Evolutionary conservation across 768 basidiomycete species (phyloP).

Genomic region (Cubamyces lactineus): DNA sequence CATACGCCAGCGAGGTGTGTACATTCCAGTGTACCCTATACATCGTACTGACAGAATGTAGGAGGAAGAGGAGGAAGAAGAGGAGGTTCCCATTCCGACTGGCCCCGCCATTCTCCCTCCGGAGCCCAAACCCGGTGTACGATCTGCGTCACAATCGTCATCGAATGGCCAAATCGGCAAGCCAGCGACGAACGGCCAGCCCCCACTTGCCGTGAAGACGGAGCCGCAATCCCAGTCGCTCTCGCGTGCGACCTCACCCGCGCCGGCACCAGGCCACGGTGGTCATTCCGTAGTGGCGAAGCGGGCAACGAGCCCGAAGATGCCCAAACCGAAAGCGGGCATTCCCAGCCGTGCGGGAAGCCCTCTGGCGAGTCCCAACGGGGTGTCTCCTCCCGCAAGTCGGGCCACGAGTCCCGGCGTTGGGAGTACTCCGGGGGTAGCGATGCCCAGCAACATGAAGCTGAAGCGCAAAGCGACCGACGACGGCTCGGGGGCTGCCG

Average conservation of each 20-base stretch:
- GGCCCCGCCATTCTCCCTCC: conserved; percentile 50
- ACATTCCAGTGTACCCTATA: not conserved
- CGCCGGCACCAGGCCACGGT: conserved; percentile 55
- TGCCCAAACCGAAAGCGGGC: conserved; percentile 56
- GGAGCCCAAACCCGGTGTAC: conserved; percentile 52
- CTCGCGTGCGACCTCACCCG: conserved; percentile 65
- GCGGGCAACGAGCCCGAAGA: conserved; percentile 83
- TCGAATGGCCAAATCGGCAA: conserved; percentile 34
- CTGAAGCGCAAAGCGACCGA: conserved; percentile 67
- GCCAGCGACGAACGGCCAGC: conserved; percentile 40
- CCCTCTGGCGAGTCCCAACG: conserved; percentile 49
- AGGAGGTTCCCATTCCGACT: conserved; percentile 53
- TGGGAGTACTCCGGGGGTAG: conserved; percentile 14
- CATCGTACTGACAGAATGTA: conserved; percentile 31
- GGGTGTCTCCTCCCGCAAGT: conserved; percentile 40
- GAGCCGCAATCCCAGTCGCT: conserved; percentile 35
- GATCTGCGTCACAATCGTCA: conserved; percentile 43
- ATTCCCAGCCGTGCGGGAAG: conserved; percentile 58
- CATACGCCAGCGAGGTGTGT: conserved; percentile 78
- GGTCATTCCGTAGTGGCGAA: conserved; percentile 83
- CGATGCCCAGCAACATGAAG: conserved; percentile 24
- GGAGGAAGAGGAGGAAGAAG: conserved; percentile 79
- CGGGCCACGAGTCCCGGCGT: conserved; percentile 53
- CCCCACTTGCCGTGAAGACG: conserved; percentile 28
- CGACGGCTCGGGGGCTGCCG: conserved; percentile 28